These are phyloP conservation scores for Xylaria scruposa DNA, from an alignment of 495 filamentous ascomycete species.

Conservation along the genomic window DNA sequence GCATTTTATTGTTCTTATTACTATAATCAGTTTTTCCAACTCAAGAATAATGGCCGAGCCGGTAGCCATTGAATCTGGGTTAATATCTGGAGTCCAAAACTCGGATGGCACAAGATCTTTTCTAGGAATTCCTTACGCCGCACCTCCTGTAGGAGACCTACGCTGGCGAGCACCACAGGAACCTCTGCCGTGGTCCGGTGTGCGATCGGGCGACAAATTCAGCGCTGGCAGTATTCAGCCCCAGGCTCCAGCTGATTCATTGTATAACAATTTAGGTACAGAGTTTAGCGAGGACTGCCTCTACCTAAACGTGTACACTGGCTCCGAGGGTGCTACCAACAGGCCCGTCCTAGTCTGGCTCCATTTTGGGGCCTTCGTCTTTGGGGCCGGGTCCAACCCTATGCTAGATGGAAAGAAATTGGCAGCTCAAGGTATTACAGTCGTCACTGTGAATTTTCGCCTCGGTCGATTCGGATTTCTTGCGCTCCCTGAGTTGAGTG, in stretches of 20 bases:
- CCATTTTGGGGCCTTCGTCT: conserved; percentile 45
- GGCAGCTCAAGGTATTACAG: conserved; percentile 31
- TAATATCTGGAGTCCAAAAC: conserved; percentile 9
- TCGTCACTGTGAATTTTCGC: conserved; percentile 59
- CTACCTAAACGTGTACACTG: conserved; percentile 28
- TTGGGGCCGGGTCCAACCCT: conserved; percentile 12
- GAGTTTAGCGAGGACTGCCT: conserved; percentile 42
- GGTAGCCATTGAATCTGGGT: conserved; percentile 13
- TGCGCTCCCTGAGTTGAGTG: conserved; percentile 27
- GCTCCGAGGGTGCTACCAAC: conserved; percentile 10
- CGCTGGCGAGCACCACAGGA: conserved; percentile 53
- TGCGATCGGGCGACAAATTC: not conserved
- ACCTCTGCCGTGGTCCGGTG: not conserved
- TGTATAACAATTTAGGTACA: conserved; percentile 50
- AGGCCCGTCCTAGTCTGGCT: conserved; percentile 35
- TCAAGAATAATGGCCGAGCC: not conserved
- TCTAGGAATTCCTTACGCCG: conserved; percentile 67
- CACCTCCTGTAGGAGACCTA: conserved; percentile 60
- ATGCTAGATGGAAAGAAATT: conserved; percentile 23
- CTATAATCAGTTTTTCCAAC: not conserved
- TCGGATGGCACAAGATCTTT: conserved; percentile 43
- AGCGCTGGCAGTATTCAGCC: not conserved
- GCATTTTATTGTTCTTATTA: no score
- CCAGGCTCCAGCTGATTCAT: not conserved
- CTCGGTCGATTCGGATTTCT: conserved; percentile 66